Conservation (phyloP, 352 stramenopile genomes). For the Phytopythium delawarense region DNA sequence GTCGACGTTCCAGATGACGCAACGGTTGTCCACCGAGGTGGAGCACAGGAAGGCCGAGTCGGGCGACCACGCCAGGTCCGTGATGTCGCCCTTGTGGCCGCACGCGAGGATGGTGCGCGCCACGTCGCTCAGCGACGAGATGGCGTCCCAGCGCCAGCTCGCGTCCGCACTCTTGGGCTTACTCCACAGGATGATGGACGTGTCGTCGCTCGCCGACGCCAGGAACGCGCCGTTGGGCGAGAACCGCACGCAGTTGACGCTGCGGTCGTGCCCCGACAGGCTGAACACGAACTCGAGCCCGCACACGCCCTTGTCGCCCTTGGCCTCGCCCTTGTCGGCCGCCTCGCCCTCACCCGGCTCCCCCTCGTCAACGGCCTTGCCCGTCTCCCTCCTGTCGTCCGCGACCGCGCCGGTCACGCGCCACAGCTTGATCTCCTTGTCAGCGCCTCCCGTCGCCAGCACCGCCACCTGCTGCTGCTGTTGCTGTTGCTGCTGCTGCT, state of each 20-base stretch:
- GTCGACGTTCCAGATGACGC: conserved; percentile 85
- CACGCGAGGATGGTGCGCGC: conserved; percentile 67
- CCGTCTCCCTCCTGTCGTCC: not conserved
- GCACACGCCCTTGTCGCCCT: conserved; percentile 4
- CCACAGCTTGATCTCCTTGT: conserved; percentile 90
- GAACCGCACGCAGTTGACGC: conserved; percentile 91
- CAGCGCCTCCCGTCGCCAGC: conserved; percentile 75
- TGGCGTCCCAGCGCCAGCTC: conserved; percentile 75
- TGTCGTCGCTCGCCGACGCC: conserved; percentile 87
- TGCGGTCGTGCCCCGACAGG: conserved; percentile 85
- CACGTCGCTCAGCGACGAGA: conserved; percentile 78
- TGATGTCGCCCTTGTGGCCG: conserved; percentile 89
- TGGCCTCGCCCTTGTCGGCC: not conserved
- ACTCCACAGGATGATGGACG: conserved; percentile 84
- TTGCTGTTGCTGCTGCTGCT: not conserved
- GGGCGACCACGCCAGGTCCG: conserved; percentile 89
- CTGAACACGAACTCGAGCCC: conserved; percentile 79
- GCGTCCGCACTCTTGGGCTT: conserved; percentile 63
- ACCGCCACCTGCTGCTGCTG: conserved; percentile 17
- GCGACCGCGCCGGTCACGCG: conserved; percentile 30
- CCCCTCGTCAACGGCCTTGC: not conserved
- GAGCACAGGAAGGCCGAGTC: conserved; percentile 90
- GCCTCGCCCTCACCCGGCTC: not conserved
- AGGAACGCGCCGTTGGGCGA: conserved; percentile 82
- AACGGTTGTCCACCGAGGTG: conserved; percentile 91